Evolutionary conservation across 768 basidiomycete species (phyloP).

Genomic region (Obba rivulosa): DNA sequence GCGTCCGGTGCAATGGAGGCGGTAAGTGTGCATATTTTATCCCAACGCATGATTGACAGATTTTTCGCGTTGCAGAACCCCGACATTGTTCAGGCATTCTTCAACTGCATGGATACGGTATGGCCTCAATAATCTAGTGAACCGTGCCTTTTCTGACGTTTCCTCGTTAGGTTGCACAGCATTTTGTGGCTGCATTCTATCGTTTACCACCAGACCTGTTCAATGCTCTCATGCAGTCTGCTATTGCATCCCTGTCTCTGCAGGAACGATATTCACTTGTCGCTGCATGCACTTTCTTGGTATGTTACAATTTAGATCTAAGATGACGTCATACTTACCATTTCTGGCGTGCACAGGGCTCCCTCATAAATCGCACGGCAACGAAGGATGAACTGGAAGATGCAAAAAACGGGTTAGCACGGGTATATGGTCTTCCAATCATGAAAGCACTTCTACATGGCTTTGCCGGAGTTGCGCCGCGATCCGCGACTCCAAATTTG

Average conservation of each 20-base stretch:
- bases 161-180: conserved; percentile 37
- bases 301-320: conserved; percentile 31
- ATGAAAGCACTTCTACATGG: conserved; percentile 72
- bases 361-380: conserved; percentile 63
- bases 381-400: conserved; percentile 55
- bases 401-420: conserved; percentile 47
- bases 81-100: conserved; percentile 87
- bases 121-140: conserved; percentile 16
- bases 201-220: conserved; percentile 58
- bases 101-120: conserved; percentile 75
- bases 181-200: conserved; percentile 58
- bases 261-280: conserved; percentile 87
- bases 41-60: not conserved
- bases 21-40: conserved; percentile 35
- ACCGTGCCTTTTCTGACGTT: not conserved
- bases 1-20: conserved; percentile 63
- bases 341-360: conserved; percentile 37
- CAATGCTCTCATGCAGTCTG: conserved; percentile 65
- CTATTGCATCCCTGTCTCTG: conserved; percentile 57
- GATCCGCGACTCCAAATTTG: conserved; percentile 78
- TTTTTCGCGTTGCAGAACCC: conserved; percentile 58
- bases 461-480: conserved; percentile 80
- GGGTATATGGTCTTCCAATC: conserved; percentile 55
- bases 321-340: not conserved
- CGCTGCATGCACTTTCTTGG: conserved; percentile 77